Conservation (phyloP, 1,139 yeast genomes). For the Sugiyamaella castrensis region DNA sequence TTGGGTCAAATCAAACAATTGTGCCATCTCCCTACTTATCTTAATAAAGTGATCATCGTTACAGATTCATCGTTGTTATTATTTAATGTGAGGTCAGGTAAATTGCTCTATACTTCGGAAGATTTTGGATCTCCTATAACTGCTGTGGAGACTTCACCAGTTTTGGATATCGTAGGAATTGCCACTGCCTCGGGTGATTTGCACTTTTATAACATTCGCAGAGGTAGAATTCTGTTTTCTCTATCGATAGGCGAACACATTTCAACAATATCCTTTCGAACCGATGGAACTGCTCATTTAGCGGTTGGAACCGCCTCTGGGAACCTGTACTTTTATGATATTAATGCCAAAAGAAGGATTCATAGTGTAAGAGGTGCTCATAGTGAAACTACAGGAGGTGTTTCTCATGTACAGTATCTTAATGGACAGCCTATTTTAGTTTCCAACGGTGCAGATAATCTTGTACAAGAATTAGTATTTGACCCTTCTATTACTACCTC, state of each 20-base stretch:
- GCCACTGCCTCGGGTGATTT: constrained; percentile 73
- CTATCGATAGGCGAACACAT: constrained; percentile 59
- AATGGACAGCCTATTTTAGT: constrained; percentile 91
- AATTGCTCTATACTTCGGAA: constrained; percentile 59
- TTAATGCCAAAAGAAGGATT: constrained; percentile 66
- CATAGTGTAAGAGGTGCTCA: constrained; percentile 77
- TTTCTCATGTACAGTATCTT: constrained; percentile 70
- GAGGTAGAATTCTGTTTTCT: constrained; percentile 57
- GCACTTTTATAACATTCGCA: constrained; percentile 62
- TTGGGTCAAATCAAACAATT: constrained; percentile 71
- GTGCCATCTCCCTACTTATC: constrained; percentile 84
- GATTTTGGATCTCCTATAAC: constrained; percentile 47
- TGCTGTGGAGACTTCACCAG: constrained; percentile 79
- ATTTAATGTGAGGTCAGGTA: constrained; percentile 76
- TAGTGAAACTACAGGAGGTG: constrained; percentile 69
- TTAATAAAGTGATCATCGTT: constrained; percentile 80
- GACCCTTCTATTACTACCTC: constrained; percentile 80
- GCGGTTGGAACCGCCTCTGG: constrained; percentile 81
- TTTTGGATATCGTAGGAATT: constrained; percentile 73
- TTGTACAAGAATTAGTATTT: constrained; percentile 84
- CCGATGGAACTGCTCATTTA: constrained; percentile 83
- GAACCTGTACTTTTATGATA: constrained; percentile 80
- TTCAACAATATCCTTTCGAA: constrained; percentile 79
- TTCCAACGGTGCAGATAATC: constrained; percentile 92
- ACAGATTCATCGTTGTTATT: constrained; percentile 57